These are phyloP conservation scores for Leccinum angustisporum DNA, from an alignment of 1,284 basidiomycete genomes.

Conservation along the genomic window DNA sequence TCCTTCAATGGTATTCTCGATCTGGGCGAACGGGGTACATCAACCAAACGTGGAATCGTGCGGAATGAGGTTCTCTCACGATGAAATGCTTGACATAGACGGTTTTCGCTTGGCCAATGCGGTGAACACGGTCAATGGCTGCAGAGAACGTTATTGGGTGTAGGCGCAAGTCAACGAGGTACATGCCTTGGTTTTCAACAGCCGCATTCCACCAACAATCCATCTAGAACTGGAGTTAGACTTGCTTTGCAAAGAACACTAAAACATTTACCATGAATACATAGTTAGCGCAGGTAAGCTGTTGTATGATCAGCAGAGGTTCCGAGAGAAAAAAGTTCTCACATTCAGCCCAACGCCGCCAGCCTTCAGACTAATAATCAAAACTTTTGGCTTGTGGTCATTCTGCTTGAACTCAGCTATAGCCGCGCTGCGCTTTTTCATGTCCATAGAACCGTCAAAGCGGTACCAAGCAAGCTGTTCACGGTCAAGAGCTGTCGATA, in stretches of 20 bases:
- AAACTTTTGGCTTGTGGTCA: slow-evolving; percentile 69
- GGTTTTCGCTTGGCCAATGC: slow-evolving; percentile 80
- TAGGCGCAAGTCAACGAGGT: not conserved
- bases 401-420: slow-evolving; percentile 74
- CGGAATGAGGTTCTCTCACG: slow-evolving; percentile 43
- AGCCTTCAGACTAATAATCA: slow-evolving; percentile 90
- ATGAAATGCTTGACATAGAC: slow-evolving; percentile 93
- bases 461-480: slow-evolving; percentile 76
- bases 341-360: slow-evolving; percentile 93
- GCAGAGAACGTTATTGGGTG: slow-evolving; percentile 21
- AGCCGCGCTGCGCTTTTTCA: slow-evolving; percentile 78
- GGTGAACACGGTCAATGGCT: slow-evolving; percentile 81
- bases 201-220: slow-evolving; percentile 97
- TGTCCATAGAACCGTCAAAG: slow-evolving; percentile 93
- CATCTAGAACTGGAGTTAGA: slow-evolving; percentile 56
- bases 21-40: slow-evolving; percentile 37
- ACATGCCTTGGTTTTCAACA: slow-evolving; percentile 82
- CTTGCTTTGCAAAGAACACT: not conserved
- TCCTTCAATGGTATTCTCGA: slow-evolving; percentile 74
- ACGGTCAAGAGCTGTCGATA: slow-evolving; percentile 74
- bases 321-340: slow-evolving; percentile 21
- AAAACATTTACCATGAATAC: slow-evolving; percentile 75
- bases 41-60: slow-evolving; percentile 5
- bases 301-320: slow-evolving; percentile 11
- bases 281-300: slow-evolving; percentile 77